Evolutionary conservation across 768 basidiomycete genomes (phyloP).

Genomic region (Suillus luteus): DNA sequence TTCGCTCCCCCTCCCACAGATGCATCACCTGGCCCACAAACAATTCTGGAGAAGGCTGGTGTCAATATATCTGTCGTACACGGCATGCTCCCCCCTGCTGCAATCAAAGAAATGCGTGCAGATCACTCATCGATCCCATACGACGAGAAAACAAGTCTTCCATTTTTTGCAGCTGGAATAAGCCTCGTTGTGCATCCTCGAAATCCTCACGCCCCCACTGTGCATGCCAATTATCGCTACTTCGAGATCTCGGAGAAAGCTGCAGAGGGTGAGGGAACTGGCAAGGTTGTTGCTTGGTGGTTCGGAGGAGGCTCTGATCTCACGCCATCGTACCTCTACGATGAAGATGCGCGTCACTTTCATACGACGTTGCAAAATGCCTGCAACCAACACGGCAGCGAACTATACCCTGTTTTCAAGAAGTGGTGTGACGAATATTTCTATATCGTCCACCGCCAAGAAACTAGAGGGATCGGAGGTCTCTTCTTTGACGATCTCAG

Average conservation of each 20-base stretch:
- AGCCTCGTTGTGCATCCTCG: constrained; percentile 93
- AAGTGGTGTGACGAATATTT: constrained; percentile 99
- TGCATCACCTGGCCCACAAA: constrained; percentile 38
- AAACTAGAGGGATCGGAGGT: constrained; percentile 89
- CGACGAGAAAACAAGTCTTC: constrained; percentile 61
- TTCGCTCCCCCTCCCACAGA: constrained; percentile 39
- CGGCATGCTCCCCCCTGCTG: constrained; percentile 83
- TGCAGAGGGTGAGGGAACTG: constrained; percentile 37
- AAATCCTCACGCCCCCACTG: constrained; percentile 92
- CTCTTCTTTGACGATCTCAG: constrained; percentile 96
- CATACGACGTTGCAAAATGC: constrained; percentile 75
- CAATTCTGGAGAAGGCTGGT: constrained; percentile 91
- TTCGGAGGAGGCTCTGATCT: constrained; percentile 96
- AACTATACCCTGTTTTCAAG: constrained; percentile 81
- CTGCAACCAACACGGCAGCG: constrained; percentile 69
- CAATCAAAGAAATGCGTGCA: constrained; percentile 92
- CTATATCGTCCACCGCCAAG: constrained; percentile 82
- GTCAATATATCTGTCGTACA: constrained; percentile 94
- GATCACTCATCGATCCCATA: constrained; percentile 81
- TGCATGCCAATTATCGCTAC: constrained; percentile 96
- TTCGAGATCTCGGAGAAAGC: constrained; percentile 81
- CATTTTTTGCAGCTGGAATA: constrained; percentile 92
- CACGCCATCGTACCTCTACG: constrained; percentile 90
- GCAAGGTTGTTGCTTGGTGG: constrained; percentile 89
- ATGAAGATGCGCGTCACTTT: constrained; percentile 86